Evolutionary conservation across 306 rosid genomes (phyloP).

Genomic region (Sicyos baderoa): DNA sequence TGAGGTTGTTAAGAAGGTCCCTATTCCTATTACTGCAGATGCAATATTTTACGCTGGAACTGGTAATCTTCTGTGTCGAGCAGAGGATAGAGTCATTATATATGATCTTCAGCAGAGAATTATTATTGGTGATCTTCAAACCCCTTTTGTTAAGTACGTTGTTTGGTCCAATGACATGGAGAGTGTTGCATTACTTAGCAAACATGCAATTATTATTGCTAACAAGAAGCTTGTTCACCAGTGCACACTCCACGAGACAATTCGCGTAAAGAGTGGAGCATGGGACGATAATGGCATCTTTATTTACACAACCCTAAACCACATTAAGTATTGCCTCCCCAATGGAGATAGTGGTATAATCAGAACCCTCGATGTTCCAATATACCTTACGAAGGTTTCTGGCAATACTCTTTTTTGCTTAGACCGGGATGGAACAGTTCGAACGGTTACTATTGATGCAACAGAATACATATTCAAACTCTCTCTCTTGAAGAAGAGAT

Average conservation of each 20-base stretch:
- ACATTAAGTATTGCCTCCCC: constrained; percentile 81
- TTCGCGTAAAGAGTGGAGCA: constrained; percentile 89
- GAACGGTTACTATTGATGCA: constrained; percentile 58
- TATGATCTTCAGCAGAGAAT: constrained; percentile 76
- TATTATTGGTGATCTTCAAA: constrained; percentile 73
- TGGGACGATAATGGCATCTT: constrained; percentile 98
- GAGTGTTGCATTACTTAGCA: constrained; percentile 85
- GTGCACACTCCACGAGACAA: constrained; percentile 90
- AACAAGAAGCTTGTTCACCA: constrained; percentile 82
- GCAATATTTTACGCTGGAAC: constrained; percentile 91
- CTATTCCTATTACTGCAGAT: constrained; percentile 61
- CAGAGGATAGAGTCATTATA: constrained; percentile 71
- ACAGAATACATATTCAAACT: constrained; percentile 82
- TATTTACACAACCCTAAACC: constrained; percentile 80
- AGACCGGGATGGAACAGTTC: constrained; percentile 87
- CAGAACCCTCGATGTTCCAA: constrained; percentile 77
- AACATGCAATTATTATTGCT: constrained; percentile 78
- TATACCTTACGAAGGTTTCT: constrained; percentile 77
- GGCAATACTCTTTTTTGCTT: constrained; percentile 68
- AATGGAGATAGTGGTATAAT: constrained; percentile 91
- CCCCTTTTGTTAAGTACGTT: constrained; percentile 74
- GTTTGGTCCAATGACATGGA: constrained; percentile 87
- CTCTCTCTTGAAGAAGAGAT: constrained; percentile 62
- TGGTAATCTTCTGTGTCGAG: constrained; percentile 70
- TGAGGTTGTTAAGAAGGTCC: constrained; percentile 60